Evolutionary conservation across 768 basidiomycete species (phyloP), one percentile per base, ranked within the genome.

Genomic region (Mycena leptocephala): DNA sequence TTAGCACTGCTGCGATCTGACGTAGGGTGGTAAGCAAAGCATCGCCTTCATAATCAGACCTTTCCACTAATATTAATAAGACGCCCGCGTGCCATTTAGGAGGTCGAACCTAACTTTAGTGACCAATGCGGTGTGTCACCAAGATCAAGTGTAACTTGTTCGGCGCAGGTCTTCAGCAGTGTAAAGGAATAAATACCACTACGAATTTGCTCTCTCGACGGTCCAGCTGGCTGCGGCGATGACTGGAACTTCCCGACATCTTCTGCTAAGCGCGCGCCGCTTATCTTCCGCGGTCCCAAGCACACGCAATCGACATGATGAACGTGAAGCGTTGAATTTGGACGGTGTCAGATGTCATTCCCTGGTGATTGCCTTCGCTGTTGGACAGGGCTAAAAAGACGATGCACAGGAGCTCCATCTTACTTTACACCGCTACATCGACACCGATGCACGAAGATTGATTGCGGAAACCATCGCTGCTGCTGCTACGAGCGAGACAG

Each of bases 331-430:
- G 22, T 67, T 41, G 32, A 67, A 51, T 67, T 66, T 66, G 46
- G 46, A 51, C 65, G 46, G 24, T 26, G 46, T 51, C 32, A 51
- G 48, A n/a, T 53, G 59, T 62, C 59, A 62, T 62, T 37, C 59
- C 59, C 37, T n/a, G n/a, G n/a, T 37, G 37, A 62, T 62, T 39
- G 59, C 24, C 37, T 62, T 62, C 35, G 39, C 20, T 39, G 37
- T 62, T 62, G 37, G 59, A 62, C 37, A n/a, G 37, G 58, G 26
- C 53, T 28, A 55, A 13, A 16, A 37, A 37, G 46, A 67, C 48
- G 65, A 53, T 35, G 64, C 43, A 65, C 43, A 65, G 43, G 64
- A 33, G 43, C 33, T 65, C 46, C 61, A 62, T 62, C 35, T n/a
- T n/a, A n/a, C n/a, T n/a, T n/a, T n/a, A n/a, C n/a, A n/a, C n/a